These are phyloP conservation scores for Flaveria linearis DNA, from an alignment of 129 eudicot species.

Conservation along the genomic window DNA sequence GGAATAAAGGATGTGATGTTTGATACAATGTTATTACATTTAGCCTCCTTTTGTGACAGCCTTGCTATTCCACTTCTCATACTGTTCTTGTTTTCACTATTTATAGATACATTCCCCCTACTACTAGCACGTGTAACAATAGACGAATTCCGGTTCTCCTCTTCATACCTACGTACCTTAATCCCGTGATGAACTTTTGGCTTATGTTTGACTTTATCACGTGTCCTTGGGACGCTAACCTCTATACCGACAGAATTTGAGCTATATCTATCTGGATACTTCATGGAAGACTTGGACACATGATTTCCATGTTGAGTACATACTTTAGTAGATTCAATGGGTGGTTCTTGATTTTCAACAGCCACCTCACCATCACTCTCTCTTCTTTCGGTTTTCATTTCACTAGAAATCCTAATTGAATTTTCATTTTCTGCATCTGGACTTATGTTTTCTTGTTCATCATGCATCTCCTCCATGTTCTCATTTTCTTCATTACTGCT, in stretches of 20 bases:
- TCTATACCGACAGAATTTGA: slow-evolving; percentile 43
- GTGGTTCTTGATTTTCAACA: slow-evolving; percentile 22
- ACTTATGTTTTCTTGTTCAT: slow-evolving; percentile 40
- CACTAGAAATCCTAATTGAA: slow-evolving; percentile 22
- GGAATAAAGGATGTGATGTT: slow-evolving; percentile 77
- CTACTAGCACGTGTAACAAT: slow-evolving; percentile 42
- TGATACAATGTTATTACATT: slow-evolving; percentile 63
- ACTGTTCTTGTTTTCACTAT: slow-evolving; percentile 46
- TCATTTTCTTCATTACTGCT: slow-evolving; percentile 57
- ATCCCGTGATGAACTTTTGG: slow-evolving; percentile 31
- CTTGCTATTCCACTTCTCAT: slow-evolving; percentile 50
- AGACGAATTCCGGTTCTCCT: slow-evolving; percentile 46
- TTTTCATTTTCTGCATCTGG: slow-evolving; percentile 25
- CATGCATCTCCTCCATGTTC: slow-evolving; percentile 39
- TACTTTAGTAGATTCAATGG: slow-evolving; percentile 1
- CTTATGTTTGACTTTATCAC: slow-evolving; percentile 40
- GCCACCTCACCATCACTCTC: slow-evolving; percentile 34
- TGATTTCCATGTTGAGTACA: slow-evolving; percentile 19
- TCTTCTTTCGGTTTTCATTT: slow-evolving; percentile 13
- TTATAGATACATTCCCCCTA: slow-evolving; percentile 51
- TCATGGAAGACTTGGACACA: slow-evolving; percentile 30
- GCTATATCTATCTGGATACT: slow-evolving; percentile 39
- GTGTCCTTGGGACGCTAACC: slow-evolving; percentile 30
- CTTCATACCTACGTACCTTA: slow-evolving; percentile 36
- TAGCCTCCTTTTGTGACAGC: slow-evolving; percentile 52